These are phyloP conservation scores for Protostelium mycophagum DNA, from an alignment of 78 protist genomes.

Conservation along the genomic window DNA sequence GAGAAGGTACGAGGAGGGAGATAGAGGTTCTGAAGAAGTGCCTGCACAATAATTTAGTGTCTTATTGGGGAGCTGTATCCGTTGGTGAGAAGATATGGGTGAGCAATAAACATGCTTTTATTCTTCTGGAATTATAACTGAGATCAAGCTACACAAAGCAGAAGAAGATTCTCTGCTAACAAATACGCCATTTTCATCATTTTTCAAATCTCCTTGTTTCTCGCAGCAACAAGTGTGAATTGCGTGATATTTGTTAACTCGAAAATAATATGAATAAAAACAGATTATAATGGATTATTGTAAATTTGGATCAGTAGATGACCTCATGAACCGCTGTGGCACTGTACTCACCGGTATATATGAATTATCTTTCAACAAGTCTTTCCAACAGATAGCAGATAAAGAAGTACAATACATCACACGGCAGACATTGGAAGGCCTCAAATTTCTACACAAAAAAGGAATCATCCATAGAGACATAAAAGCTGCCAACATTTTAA, in stretches of 20 bases:
- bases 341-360: neutral
- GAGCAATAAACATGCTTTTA: slow-evolving; percentile 1
- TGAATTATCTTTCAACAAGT: too few relatives aligned
- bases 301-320: slow-evolving; percentile 69
- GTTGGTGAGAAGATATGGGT: slow-evolving; percentile 50
- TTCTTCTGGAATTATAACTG: too few relatives aligned
- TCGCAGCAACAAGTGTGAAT: neutral
- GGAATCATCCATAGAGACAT: slow-evolving; percentile 82
- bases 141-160: too few relatives aligned
- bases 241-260: too few relatives aligned
- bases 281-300: slow-evolving; percentile 81
- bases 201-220: neutral
- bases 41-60: slow-evolving; percentile 29
- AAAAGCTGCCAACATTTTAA: slow-evolving; percentile 71
- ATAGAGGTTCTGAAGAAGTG: slow-evolving; percentile 66
- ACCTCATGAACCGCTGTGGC: slow-evolving; percentile 49
- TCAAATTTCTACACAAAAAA: slow-evolving; percentile 61
- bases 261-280: too few relatives aligned
- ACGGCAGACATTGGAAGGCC: slow-evolving; percentile 39
- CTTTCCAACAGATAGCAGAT: slow-evolving; percentile 15
- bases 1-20: slow-evolving; percentile 40
- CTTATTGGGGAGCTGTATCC: slow-evolving; percentile 54
- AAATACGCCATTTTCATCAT: too few relatives aligned
- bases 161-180: too few relatives aligned
- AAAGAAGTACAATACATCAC: slow-evolving; percentile 33